Conservation (phyloP, 306 rosid genomes). For the Sicyos edulis region DNA sequence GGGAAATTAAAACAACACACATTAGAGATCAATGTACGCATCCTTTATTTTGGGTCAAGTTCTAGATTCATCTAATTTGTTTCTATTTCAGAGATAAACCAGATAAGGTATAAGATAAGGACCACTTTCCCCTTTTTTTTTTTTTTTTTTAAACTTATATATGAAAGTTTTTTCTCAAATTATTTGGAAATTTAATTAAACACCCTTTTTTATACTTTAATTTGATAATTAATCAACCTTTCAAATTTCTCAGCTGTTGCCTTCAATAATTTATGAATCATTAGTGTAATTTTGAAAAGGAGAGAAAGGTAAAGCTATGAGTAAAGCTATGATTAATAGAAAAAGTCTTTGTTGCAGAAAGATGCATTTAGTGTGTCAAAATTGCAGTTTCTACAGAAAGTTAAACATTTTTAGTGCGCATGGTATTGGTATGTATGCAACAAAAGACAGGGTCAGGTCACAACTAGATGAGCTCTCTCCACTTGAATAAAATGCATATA, state of each 20-base stretch:
- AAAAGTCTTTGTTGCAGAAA: conserved; percentile 21
- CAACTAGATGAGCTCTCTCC: conserved; percentile 35
- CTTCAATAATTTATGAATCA: conserved; percentile 14
- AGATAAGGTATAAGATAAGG: conserved; percentile 11
- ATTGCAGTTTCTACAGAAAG: conserved; percentile 18
- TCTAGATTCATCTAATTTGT: conserved; percentile 21
- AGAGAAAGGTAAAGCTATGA: conserved; percentile 30
- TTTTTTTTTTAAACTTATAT: not conserved
- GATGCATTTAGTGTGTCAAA: too few relatives aligned
- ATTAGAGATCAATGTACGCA: too few relatives aligned
- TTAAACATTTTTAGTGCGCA: conserved; percentile 72
- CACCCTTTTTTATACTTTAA: not conserved
- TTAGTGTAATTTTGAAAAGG: conserved; percentile 33
- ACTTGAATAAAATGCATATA: conserved; percentile 26
- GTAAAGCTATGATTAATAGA: conserved; percentile 55
- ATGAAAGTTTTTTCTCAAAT: not conserved
- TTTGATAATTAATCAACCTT: not conserved
- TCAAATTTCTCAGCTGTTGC: not conserved
- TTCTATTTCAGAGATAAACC: conserved; percentile 8
- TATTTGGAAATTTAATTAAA: not conserved
- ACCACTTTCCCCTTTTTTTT: too few relatives aligned
- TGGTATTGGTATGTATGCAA: conserved; percentile 53
- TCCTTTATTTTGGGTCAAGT: conserved; percentile 1
- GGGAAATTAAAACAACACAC: not conserved
- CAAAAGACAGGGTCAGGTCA: conserved; percentile 45